Percentiles rank a stretch among this genome's conserved stretches.
These are phyloP conservation scores for Botrytis cinerea DNA, from an alignment of 2,329 filamentous ascomycete genomes.

Conservation along the genomic window DNA sequence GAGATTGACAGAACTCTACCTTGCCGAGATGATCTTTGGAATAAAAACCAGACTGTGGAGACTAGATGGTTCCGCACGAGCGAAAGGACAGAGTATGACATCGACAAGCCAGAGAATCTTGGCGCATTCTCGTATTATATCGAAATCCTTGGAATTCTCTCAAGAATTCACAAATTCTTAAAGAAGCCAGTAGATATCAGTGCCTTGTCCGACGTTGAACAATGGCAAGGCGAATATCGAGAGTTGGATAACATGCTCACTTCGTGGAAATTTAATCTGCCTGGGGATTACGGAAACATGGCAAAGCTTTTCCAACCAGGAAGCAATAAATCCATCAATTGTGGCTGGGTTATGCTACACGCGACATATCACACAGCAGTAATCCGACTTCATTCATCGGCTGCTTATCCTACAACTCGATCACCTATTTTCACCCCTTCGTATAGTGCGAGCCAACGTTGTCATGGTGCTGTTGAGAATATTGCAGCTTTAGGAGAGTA, in stretches of 20 bases:
- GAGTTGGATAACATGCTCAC: constrained; percentile 79
- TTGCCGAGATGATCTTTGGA: constrained; percentile 84
- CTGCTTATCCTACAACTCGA: constrained; percentile 85
- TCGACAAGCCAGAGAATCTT: constrained; percentile 75
- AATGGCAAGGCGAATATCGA: constrained; percentile 86
- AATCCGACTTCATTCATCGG: constrained; percentile 87
- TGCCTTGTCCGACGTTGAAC: constrained; percentile 78
- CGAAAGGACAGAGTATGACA: constrained; percentile 58
- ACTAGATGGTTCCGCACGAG: constrained; percentile 75
- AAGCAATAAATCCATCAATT: constrained; percentile 69
- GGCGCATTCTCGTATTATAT: constrained; percentile 90
- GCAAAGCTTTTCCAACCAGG: constrained; percentile 72
- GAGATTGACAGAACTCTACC: constrained; percentile 87
- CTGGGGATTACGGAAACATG: constrained; percentile 82
- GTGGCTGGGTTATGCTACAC: constrained; percentile 75
- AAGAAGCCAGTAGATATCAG: constrained; percentile 89
- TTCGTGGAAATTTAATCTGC: constrained; percentile 81
- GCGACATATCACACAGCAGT: constrained; percentile 87
- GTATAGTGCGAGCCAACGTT: constrained; percentile 80
- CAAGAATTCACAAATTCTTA: constrained; percentile 83
- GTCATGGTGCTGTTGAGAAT: constrained; percentile 79
- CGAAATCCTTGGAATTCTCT: constrained; percentile 83
- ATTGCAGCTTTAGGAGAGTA: constrained; percentile 78
- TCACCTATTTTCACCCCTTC: constrained; percentile 89
- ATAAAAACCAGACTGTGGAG: constrained; percentile 79